Evolutionary conservation across 73 alveolate genomes (phyloP).

Genomic region (Durusdinium trenchii): DNA sequence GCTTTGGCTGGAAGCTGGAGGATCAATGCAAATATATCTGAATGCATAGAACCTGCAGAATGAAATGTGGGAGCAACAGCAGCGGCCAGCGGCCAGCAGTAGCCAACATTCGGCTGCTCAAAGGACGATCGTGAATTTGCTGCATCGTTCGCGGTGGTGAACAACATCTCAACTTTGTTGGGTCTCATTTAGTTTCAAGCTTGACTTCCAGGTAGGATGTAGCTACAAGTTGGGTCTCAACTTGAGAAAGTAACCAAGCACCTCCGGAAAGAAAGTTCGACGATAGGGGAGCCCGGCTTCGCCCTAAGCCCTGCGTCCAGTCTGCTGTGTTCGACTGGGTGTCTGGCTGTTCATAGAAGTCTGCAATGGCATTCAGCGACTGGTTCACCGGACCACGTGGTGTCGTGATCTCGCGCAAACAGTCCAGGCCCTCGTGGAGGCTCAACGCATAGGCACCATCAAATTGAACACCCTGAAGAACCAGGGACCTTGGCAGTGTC

Average conservation of each 20-base stretch:
- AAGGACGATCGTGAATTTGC: too few relatives aligned
- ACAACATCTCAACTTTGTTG: too few relatives aligned
- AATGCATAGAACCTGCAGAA: constrained; percentile 89
- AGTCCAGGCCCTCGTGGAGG: neutral
- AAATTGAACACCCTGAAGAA: constrained; percentile 62
- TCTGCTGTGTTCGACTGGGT: neutral
- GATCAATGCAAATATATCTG: constrained; percentile 70
- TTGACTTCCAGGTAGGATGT: too few relatives aligned
- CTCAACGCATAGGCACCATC: constrained; percentile 72
- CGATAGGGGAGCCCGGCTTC: too few relatives aligned
- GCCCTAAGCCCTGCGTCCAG: neutral
- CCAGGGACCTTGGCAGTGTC: constrained; percentile 53
- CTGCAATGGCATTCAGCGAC: constrained; percentile 74
- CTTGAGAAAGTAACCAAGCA: neutral
- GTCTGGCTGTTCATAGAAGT: constrained; percentile 70
- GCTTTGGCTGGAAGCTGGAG: constrained; percentile 57
- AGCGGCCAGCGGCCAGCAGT: too few relatives aligned
- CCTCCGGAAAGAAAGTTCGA: neutral
- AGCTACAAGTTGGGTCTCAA: neutral
- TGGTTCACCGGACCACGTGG: constrained; percentile 74
- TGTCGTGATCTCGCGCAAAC: constrained; percentile 27
- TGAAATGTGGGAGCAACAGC: too few relatives aligned
- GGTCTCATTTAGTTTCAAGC: too few relatives aligned
- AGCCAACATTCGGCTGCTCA: too few relatives aligned
- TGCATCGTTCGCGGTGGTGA: too few relatives aligned